Conservation (phyloP, 441 rosid genomes). For the Brassica hybrid region DNA sequence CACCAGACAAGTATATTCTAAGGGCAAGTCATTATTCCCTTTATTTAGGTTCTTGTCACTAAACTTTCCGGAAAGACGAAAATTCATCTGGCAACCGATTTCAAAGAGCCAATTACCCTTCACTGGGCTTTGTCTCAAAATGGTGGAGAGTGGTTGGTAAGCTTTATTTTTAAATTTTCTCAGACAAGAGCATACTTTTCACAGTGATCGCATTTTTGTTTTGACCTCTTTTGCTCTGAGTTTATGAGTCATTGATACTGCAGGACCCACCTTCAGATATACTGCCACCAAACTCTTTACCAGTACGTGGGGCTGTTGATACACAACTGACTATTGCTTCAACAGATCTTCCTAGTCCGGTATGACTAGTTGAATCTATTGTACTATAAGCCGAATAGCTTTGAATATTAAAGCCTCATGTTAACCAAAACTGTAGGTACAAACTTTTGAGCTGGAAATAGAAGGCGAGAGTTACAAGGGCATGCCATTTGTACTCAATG, state of each 20-base stretch:
- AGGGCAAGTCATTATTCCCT: constrained; percentile 31
- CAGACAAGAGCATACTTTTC: constrained; percentile 31
- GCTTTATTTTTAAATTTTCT: constrained; percentile 35
- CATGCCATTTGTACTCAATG: constrained; percentile 88
- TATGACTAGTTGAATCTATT: constrained; percentile 38
- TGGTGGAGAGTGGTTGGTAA: constrained; percentile 95
- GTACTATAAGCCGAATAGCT: constrained; percentile 27
- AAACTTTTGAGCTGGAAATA: constrained; percentile 73
- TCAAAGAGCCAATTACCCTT: constrained; percentile 71
- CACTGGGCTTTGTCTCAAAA: constrained; percentile 96
- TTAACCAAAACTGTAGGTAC: constrained; percentile 64
- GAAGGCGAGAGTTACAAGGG: constrained; percentile 76
- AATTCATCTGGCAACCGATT: constrained; percentile 75
- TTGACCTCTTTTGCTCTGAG: constrained; percentile 27
- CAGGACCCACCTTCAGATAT: constrained; percentile 81
- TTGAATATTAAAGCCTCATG: constrained; percentile 21
- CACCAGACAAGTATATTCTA: constrained; percentile 29
- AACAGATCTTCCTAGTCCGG: constrained; percentile 71
- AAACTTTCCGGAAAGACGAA: constrained; percentile 68
- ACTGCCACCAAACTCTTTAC: constrained; percentile 81
- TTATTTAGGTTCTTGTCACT: constrained; percentile 72
- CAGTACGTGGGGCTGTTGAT: constrained; percentile 62
- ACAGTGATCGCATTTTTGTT: constrained; percentile 12
- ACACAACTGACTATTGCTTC: constrained; percentile 57
- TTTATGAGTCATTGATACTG: constrained; percentile 37